phyloP scores from a whole-genome alignment of 805 yeast genomes.

The Kregervanrija delftensis region DNA sequence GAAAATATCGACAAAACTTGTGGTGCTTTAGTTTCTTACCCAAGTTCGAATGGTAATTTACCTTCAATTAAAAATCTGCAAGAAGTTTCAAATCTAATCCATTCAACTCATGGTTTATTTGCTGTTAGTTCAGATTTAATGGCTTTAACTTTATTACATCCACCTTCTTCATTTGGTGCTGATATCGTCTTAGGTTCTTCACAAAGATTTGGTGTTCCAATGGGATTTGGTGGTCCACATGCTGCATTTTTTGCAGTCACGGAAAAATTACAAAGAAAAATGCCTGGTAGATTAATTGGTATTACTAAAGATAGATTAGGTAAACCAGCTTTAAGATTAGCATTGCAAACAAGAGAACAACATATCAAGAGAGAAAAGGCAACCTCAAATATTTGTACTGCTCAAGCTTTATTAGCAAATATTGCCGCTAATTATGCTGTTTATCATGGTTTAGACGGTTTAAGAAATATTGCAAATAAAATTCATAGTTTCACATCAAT shows the following conservation, averaged over 20 bases:
- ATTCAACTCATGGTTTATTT: conserved; percentile 64
- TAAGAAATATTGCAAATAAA: conserved; percentile 69
- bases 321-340: conserved; percentile 81
- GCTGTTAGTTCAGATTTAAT: conserved; percentile 88
- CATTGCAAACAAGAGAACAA: conserved; percentile 96
- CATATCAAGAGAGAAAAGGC: conserved; percentile 97
- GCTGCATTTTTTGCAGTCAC: conserved; percentile 94
- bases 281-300: conserved; percentile 96
- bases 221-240: conserved; percentile 98
- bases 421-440: conserved; percentile 94
- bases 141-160: conserved; percentile 77
- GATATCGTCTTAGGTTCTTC: conserved; percentile 90
- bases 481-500: conserved; percentile 68
- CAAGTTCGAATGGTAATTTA: conserved; percentile 76
- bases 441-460: conserved; percentile 90
- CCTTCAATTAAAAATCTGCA: conserved; percentile 41
- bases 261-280: conserved; percentile 76
- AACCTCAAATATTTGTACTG: conserved; percentile 95
- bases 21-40: conserved; percentile 88
- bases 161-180: conserved; percentile 84
- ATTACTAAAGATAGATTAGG: conserved; percentile 88
- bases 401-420: conserved; percentile 93
- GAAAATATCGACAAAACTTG: conserved; percentile 38
- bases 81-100: conserved; percentile 57
- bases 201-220: conserved; percentile 95